These are phyloP conservation scores for Castanea sativa DNA, from an alignment of 306 rosid genomes.

Conservation along the genomic window DNA sequence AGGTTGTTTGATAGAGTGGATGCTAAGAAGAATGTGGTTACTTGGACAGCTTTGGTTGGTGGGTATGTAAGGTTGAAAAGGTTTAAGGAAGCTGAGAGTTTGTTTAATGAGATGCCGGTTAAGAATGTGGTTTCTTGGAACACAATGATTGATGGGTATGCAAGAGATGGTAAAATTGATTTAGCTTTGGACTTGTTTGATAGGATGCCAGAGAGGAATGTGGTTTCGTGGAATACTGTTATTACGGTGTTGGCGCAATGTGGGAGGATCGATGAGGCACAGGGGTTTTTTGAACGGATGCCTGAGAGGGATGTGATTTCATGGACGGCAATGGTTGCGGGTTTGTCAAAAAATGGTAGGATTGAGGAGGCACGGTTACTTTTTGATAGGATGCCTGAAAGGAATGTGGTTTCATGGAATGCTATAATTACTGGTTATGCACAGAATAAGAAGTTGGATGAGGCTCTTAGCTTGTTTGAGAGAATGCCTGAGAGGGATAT, in stretches of 20 bases:
- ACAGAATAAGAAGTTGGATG: slow-evolving; percentile 32
- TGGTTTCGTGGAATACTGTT: slow-evolving; percentile 48
- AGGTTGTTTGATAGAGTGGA: slow-evolving; percentile 42
- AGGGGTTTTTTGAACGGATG: slow-evolving; percentile 36
- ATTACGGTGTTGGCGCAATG: slow-evolving; percentile 30
- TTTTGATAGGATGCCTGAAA: slow-evolving; percentile 39
- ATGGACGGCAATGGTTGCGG: slow-evolving; percentile 45
- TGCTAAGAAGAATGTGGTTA: slow-evolving; percentile 45
- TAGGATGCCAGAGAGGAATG: slow-evolving; percentile 47
- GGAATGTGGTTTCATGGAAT: slow-evolving; percentile 54
- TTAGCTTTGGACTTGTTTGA: slow-evolving; percentile 37
- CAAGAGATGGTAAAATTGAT: slow-evolving; percentile 23
- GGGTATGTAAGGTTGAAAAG: slow-evolving; percentile 34
- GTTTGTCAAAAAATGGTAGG: slow-evolving; percentile 40
- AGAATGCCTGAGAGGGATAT: slow-evolving; percentile 46
- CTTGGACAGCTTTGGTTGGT: slow-evolving; percentile 51
- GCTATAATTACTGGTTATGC: slow-evolving; percentile 45
- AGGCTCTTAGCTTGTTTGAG: slow-evolving; percentile 44
- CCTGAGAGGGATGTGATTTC: slow-evolving; percentile 46
- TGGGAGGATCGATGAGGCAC: slow-evolving; percentile 39
- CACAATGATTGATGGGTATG: slow-evolving; percentile 55
- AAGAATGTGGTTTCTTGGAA: slow-evolving; percentile 52
- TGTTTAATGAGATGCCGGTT: slow-evolving; percentile 48
- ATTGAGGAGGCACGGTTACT: slow-evolving; percentile 43
- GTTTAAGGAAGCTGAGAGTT: slow-evolving; percentile 36